These are phyloP conservation scores for Metarhizium album DNA, from an alignment of 2,329 filamentous ascomycete species.

Conservation along the genomic window DNA sequence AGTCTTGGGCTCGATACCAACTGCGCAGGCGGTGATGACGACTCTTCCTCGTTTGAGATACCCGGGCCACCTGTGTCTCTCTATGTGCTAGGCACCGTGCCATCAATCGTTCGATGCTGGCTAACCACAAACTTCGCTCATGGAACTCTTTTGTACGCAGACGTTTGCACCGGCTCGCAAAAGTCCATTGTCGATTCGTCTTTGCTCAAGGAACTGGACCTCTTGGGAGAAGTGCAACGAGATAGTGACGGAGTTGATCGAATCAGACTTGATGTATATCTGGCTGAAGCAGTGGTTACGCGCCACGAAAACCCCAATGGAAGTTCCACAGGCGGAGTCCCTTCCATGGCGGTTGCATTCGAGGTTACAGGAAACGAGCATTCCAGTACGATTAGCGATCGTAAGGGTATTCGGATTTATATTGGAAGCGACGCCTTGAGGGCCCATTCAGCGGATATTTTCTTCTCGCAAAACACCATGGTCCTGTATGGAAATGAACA, in stretches of 20 bases:
- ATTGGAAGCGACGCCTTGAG: constrained; percentile 82
- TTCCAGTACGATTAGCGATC: constrained; percentile 21
- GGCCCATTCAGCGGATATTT: constrained; percentile 75
- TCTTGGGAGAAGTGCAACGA: constrained; percentile 54
- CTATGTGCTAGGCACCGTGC: constrained; percentile 77
- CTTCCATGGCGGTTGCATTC: constrained; percentile 71
- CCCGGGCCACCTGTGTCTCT: constrained; percentile 72
- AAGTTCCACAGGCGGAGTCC: constrained; percentile 61
- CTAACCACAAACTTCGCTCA: constrained; percentile 84
- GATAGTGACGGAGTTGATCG: constrained; percentile 55
- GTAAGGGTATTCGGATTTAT: constrained; percentile 68
- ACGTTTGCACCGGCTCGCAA: constrained; percentile 84
- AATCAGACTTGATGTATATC: constrained; percentile 72
- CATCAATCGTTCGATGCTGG: constrained; percentile 94
- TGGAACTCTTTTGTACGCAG: constrained; percentile 78
- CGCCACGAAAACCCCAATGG: constrained; percentile 61
- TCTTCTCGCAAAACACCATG: constrained; percentile 87
- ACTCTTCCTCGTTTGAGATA: constrained; percentile 59
- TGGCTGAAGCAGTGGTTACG: constrained; percentile 80
- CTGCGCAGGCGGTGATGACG: constrained; percentile 48
- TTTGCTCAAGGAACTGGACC: constrained; percentile 63
- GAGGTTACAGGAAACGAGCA: constrained; percentile 54
- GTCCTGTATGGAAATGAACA: constrained; percentile 78
- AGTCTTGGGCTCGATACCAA: constrained; percentile 76
- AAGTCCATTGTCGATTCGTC: constrained; percentile 70